Percentiles rank a stretch among this genome's conserved stretches.
Evolutionary conservation across 2,329 filamentous ascomycete genomes (phyloP).

Genomic region (Colletotrichum sp.): DNA sequence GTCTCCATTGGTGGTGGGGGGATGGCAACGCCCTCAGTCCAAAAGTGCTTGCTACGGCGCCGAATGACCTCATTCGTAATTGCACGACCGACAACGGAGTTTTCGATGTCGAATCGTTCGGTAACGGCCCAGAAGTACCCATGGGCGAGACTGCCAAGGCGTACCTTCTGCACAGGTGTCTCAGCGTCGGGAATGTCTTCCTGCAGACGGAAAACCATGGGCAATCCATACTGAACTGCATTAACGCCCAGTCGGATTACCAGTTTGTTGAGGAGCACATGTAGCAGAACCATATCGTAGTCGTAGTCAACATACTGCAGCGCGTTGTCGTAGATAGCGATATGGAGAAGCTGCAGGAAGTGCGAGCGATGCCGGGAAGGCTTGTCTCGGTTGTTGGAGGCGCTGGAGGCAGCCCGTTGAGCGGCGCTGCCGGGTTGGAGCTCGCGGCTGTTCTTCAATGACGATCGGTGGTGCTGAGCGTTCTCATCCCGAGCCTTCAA

Average conservation of each 20-base stretch:
- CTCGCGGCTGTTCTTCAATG: slow-evolving; percentile 46
- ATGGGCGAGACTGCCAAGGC: slow-evolving; percentile 83
- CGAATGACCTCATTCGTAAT: slow-evolving; percentile 79
- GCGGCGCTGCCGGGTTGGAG: slow-evolving; percentile 46
- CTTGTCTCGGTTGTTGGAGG: slow-evolving; percentile 63
- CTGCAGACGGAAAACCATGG: slow-evolving; percentile 89
- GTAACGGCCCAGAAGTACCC: slow-evolving; percentile 86
- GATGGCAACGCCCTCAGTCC: slow-evolving; percentile 76
- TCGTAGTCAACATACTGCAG: slow-evolving; percentile 75
- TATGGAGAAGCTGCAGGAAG: slow-evolving; percentile 82
- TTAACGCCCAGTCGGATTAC: slow-evolving; percentile 82
- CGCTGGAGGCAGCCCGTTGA: slow-evolving; percentile 72
- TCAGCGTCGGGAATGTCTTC: slow-evolving; percentile 77
- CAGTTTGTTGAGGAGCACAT: slow-evolving; percentile 77
- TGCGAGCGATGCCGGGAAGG: slow-evolving; percentile 60
- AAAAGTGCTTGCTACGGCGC: slow-evolving; percentile 76
- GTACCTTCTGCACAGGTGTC: slow-evolving; percentile 73
- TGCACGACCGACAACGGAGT: slow-evolving; percentile 69
- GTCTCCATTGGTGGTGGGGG: slow-evolving; percentile 70
- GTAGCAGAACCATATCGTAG: slow-evolving; percentile 76
- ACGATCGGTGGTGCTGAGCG: slow-evolving; percentile 48
- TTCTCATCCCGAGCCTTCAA: slow-evolving; percentile 64
- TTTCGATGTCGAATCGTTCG: slow-evolving; percentile 79
- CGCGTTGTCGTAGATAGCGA: slow-evolving; percentile 89
- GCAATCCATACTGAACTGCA: slow-evolving; percentile 76